These are phyloP conservation scores for Ilyonectria mors-panacis DNA, from an alignment of 2,329 filamentous ascomycete species.

Conservation along the genomic window DNA sequence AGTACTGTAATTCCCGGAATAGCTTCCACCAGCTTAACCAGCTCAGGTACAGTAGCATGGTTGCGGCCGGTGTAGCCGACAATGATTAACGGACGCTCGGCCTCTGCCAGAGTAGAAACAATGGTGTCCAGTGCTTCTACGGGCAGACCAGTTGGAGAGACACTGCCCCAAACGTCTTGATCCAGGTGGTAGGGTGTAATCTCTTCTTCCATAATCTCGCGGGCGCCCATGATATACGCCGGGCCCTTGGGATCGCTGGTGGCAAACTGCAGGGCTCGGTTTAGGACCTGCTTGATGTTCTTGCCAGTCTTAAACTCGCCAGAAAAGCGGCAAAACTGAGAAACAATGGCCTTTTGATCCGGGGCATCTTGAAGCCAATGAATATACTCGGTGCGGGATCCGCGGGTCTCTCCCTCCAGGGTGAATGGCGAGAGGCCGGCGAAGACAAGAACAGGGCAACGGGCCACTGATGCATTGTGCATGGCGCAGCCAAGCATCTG, in stretches of 20 bases:
- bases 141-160: slow-evolving; percentile 73
- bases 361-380: slow-evolving; percentile 89
- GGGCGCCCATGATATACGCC: slow-evolving; percentile 81
- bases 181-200: slow-evolving; percentile 79
- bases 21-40: slow-evolving; percentile 76
- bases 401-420: slow-evolving; percentile 81
- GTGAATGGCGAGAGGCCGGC: slow-evolving; percentile 83
- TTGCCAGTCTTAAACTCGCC: slow-evolving; percentile 85
- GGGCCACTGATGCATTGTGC: slow-evolving; percentile 82
- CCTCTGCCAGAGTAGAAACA: slow-evolving; percentile 15
- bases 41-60: slow-evolving; percentile 50
- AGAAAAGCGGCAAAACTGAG: slow-evolving; percentile 87
- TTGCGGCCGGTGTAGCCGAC: slow-evolving; percentile 29
- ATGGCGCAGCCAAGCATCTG: slow-evolving; percentile 82
- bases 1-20: slow-evolving; percentile 78
- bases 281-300: slow-evolving; percentile 90
- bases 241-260: slow-evolving; percentile 82
- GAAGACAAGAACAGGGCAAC: slow-evolving; percentile 82
- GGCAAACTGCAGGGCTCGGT: slow-evolving; percentile 85
- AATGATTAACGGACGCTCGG: slow-evolving; percentile 26
- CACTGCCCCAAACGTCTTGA: slow-evolving; percentile 77
- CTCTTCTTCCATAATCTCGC: slow-evolving; percentile 89
- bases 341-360: slow-evolving; percentile 83
- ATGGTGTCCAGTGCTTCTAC: slow-evolving; percentile 50
- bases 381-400: slow-evolving; percentile 83